Conservation (phyloP, 768 basidiomycete genomes). For the Tulasnella sp. region DNA sequence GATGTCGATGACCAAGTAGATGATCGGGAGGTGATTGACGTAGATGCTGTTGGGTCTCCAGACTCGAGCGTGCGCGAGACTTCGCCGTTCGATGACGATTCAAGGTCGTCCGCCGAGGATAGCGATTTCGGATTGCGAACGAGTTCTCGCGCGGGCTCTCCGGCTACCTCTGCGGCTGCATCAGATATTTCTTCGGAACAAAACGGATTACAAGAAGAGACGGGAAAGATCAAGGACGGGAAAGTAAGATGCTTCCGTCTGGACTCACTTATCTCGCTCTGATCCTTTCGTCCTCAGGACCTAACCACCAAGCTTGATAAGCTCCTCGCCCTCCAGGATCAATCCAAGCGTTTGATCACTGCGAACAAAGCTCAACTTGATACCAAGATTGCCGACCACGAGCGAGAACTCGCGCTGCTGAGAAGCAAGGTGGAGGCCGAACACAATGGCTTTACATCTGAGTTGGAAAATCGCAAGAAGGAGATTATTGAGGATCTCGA, state of each 20-base stretch:
- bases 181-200: not conserved
- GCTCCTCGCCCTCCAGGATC: not conserved
- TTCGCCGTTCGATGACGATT: not conserved
- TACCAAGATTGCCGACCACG: not conserved
- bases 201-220: not conserved
- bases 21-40: constrained; percentile 4
- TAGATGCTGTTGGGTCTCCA: constrained; percentile 5
- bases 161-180: not conserved
- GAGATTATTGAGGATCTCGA: constrained; percentile 4
- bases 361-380: constrained; percentile 27
- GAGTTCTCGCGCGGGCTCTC: not conserved
- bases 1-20: not conserved
- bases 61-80: constrained; percentile 1
- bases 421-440: not conserved
- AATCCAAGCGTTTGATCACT: constrained; percentile 17
- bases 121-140: not conserved
- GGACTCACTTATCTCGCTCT: not conserved
- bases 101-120: not conserved
- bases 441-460: not conserved
- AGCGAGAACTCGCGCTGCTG: not conserved
- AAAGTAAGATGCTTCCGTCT: not conserved
- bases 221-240: not conserved
- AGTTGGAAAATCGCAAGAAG: not conserved
- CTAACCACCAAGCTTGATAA: not conserved
- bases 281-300: not conserved